These are phyloP conservation scores for Phytopythium montanum DNA, from an alignment of 352 stramenopile genomes.

Conservation along the genomic window DNA sequence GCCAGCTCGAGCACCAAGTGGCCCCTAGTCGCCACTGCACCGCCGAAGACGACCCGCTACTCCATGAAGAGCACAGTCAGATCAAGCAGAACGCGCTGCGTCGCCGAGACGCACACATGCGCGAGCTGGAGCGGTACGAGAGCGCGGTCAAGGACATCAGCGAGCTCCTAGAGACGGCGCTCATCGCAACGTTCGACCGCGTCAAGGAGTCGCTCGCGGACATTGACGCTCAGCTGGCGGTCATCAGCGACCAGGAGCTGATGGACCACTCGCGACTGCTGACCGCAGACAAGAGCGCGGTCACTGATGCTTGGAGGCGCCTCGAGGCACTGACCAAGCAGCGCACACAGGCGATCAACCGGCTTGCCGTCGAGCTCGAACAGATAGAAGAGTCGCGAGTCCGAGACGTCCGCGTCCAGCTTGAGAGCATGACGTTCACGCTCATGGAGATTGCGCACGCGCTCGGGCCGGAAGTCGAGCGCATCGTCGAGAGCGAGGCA, in stretches of 20 bases:
- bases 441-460: slow-evolving; percentile 70
- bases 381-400: slow-evolving; percentile 50
- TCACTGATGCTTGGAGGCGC: slow-evolving; percentile 37
- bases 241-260: slow-evolving; percentile 18
- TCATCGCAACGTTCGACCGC: slow-evolving; percentile 47
- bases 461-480: slow-evolving; percentile 60
- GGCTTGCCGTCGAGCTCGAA: slow-evolving; percentile 45
- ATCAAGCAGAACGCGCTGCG: slow-evolving; percentile 54
- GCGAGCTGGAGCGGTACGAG: slow-evolving; percentile 38
- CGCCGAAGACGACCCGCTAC: slow-evolving; percentile 3
- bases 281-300: slow-evolving; percentile 21
- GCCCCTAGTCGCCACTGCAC: slow-evolving; percentile 15
- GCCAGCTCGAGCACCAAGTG: slow-evolving; percentile 46
- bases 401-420: slow-evolving; percentile 26
- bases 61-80: slow-evolving; percentile 24
- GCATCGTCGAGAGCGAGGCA: slow-evolving; percentile 68
- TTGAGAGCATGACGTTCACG: slow-evolving; percentile 40
- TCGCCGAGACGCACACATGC: slow-evolving; percentile 57
- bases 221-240: slow-evolving; percentile 29
- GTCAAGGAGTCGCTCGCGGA: slow-evolving; percentile 51
- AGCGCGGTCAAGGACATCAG: slow-evolving; percentile 55
- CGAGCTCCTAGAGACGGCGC: slow-evolving; percentile 50
- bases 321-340: slow-evolving; percentile 39
- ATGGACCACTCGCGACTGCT: slow-evolving; percentile 35
- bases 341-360: slow-evolving; percentile 34